Conservation (phyloP, 2,329 filamentous ascomycete species). For the Fusarium sp. region DNA sequence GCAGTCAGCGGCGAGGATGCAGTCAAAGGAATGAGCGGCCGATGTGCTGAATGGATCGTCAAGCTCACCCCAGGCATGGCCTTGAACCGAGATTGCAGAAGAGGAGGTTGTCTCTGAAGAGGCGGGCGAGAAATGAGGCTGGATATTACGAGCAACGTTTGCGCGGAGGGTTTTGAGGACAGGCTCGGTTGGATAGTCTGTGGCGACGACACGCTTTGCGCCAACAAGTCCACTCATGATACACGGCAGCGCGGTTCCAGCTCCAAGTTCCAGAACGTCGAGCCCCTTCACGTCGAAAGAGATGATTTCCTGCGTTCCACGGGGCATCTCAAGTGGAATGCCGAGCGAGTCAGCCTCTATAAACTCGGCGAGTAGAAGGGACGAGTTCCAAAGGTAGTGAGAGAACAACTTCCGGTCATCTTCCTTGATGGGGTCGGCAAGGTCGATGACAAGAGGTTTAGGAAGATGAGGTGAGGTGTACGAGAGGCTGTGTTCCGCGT, state of each 20-base stretch:
- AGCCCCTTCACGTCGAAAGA: slow-evolving; percentile 65
- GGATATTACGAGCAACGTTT: slow-evolving; percentile 70
- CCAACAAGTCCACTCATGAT: slow-evolving; percentile 64
- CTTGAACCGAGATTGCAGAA: slow-evolving; percentile 61
- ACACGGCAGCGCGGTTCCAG: slow-evolving; percentile 70
- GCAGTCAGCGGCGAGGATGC: slow-evolving; percentile 78
- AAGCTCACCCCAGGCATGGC: slow-evolving; percentile 75
- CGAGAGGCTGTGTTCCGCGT: slow-evolving; percentile 68
- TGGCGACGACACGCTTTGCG: slow-evolving; percentile 67
- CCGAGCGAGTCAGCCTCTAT: slow-evolving; percentile 64
- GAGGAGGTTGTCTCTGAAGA: slow-evolving; percentile 27
- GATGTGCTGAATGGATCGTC: slow-evolving; percentile 49
- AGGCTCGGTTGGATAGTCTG: slow-evolving; percentile 75
- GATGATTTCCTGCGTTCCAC: slow-evolving; percentile 17
- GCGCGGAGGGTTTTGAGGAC: slow-evolving; percentile 69
- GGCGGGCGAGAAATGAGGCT: slow-evolving; percentile 51
- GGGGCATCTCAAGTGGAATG: slow-evolving; percentile 29
- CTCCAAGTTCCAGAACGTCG: slow-evolving; percentile 74
- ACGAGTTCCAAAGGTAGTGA: slow-evolving; percentile 81
- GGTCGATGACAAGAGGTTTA: slow-evolving; percentile 58
- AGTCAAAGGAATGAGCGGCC: slow-evolving; percentile 63
- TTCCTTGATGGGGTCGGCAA: slow-evolving; percentile 64
- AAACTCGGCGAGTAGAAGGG: slow-evolving; percentile 67
- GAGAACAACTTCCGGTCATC: slow-evolving; percentile 72
- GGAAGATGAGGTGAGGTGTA: slow-evolving; percentile 69